A percentile compares a stretch with the other conserved stretches of the same genome.
phyloP scores from a whole-genome alignment of 2,329 filamentous ascomycete genomes.

The Aspergillus phoenicis region DNA sequence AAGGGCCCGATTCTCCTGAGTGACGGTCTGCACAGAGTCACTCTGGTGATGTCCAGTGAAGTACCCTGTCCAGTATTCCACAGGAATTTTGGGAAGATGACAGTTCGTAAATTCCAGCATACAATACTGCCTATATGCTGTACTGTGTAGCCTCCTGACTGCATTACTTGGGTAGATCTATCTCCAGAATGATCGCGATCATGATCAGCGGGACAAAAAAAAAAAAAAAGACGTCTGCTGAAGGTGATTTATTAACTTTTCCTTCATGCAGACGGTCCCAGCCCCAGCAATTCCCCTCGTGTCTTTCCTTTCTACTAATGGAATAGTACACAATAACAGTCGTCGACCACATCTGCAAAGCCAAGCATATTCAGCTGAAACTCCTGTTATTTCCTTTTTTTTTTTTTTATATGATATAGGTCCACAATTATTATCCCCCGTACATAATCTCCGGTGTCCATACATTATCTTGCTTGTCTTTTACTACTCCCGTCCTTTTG shows the following conservation, averaged over 20 bases:
- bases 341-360: not conserved
- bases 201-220: not conserved
- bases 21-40: too few relatives aligned
- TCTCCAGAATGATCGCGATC: not conserved
- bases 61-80: too few relatives aligned
- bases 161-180: too few relatives aligned
- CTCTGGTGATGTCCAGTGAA: too few relatives aligned
- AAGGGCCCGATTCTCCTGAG: not conserved
- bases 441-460: not conserved
- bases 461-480: not conserved
- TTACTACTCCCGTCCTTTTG: not conserved
- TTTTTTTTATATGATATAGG: not conserved
- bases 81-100: too few relatives aligned
- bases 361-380: not conserved
- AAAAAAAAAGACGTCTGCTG: not conserved
- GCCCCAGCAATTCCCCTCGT: not conserved
- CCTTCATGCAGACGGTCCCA: not conserved
- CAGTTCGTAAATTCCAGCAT: too few relatives aligned
- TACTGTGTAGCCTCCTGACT: too few relatives aligned
- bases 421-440: not conserved
- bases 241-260: not conserved
- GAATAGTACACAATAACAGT: not conserved
- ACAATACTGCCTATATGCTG: too few relatives aligned
- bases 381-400: not conserved
- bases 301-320: not conserved